Base-by-base conservation (phyloP, 106 monocot species). In the Apostasia shenzhenica region DNA sequence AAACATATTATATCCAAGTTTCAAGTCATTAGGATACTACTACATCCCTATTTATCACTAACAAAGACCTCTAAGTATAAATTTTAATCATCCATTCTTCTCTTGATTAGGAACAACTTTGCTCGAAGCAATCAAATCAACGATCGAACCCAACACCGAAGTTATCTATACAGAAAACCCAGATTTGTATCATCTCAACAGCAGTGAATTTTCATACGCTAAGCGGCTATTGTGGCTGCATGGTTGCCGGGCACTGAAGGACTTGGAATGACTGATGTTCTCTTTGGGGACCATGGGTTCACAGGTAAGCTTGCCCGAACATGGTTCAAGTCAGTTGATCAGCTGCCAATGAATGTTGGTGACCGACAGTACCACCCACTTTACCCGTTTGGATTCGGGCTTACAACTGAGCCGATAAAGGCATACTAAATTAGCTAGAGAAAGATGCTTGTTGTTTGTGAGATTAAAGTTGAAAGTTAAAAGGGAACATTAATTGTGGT, bases 201-300 rank as follows among this genome's bases (percentile, higher is more conserved):
- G 54, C 2, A 48, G 38, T 40, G 56, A 45, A 4, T 73, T 74
- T 49, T 73, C 67, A 3, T 70, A 74, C 44, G 79, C 79, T 10
- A 53, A n/a, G n/a, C n/a, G n/a, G 81, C 82, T 6, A 78, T 89
- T 9, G 85, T 86, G 5, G 91, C 80, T 1, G 87, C 91, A 8
- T 91, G 91, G 88, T 73, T 89, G 45, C 88, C 88, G 2, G 88
- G 88, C 1, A 63, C 79, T 8, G 84, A 88, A 58, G 88, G 84
- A 4, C 81, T 79, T 38, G 88, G 88, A 8, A 72, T 88, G 6
- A 75, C 85, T 3, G 85, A 26, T 26, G 26, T 26, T 26, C 26
- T 26, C 26, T 26, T 26, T 26, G 26, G 26, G 26, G 26, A 26
- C 49, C 72, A 81, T 14, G 81, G 71, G 8, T 85, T 85, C 67